Conservation (phyloP, 306 rosid genomes). For the Rosa lucieae region DNA sequence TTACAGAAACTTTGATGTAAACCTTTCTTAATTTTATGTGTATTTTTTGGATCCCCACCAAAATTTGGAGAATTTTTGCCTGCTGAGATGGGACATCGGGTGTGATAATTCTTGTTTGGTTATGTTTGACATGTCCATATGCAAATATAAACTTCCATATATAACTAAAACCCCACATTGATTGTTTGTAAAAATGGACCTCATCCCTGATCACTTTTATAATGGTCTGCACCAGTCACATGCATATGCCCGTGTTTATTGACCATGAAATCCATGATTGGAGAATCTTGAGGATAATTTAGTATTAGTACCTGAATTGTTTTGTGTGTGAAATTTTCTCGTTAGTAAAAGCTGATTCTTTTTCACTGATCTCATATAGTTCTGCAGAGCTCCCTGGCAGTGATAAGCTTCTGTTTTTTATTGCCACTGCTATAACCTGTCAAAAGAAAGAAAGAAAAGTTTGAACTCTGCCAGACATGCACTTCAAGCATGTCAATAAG, state of each 20-base stretch:
- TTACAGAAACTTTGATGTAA: slow-evolving; percentile 9
- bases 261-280: slow-evolving; percentile 5
- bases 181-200: background rate
- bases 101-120: slow-evolving; percentile 14
- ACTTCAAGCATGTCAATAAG: background rate
- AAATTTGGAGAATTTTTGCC: slow-evolving; percentile 9
- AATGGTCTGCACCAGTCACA: background rate
- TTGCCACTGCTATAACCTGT: slow-evolving; percentile 69
- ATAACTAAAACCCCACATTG: slow-evolving; percentile 5
- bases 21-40: background rate
- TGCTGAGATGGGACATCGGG: slow-evolving; percentile 6
- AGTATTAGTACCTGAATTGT: slow-evolving; percentile 60
- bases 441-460: background rate
- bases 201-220: background rate
- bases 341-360: slow-evolving; percentile 29
- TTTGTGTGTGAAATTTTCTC: slow-evolving; percentile 62
- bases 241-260: background rate
- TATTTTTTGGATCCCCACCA: background rate
- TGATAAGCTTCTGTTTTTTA: slow-evolving; percentile 55
- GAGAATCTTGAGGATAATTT: slow-evolving; percentile 1
- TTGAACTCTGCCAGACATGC: background rate
- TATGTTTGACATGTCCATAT: background rate
- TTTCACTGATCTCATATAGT: slow-evolving; percentile 59
- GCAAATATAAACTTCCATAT: background rate
- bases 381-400: slow-evolving; percentile 46